Evolutionary conservation across 345 rosid genomes (phyloP), one percentile per base, ranked within the genome.

Genomic region (Hirschfeldia incana): DNA sequence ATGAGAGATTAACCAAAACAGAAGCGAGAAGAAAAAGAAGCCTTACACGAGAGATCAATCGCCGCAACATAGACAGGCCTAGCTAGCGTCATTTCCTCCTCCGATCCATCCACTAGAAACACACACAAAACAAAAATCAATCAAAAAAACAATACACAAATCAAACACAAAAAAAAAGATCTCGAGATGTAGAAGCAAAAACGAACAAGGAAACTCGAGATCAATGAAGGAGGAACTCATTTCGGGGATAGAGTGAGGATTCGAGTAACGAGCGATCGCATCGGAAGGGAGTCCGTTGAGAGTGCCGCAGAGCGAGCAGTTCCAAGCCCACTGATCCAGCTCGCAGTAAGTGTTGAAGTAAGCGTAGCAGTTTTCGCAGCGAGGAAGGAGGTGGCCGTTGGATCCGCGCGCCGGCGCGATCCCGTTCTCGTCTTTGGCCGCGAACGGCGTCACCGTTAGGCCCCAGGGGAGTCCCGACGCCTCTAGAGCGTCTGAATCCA

Each of bases 291-390:
- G 89, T 60, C 98, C 94, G 51, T 93, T 95, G 72, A 93, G 97
- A 21, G 97, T 88, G 26, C 94, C 97, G 72, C 98, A 95, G 49
- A 91, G 94, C 49, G 97, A 73, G 83, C 98, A 95, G 70, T 55
- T 84, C 99, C 99, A 95, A 32, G 97, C 92, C 99, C 99, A 93
- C 70, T 93, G 93, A n/a, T 95, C 99, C 63, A 95, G 88, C 51
- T 91, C 94, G 65, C 99, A 88, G 80, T 86, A 93, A 21, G 91
- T 88, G 75, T 89, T 95, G 88, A 95, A 95, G 89, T 95, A 93
- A 1, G 90, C 98, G 74, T 87, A 95, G 72, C 98, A 93, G 77
- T 90, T 91, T 81, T 95, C 99, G 87, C 97, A 93, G 61, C 98
- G 87, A 62, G 99, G 99, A 11, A 95, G 80, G 69, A 89, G 81